These are phyloP conservation scores for Penicillium capsulatum DNA, from an alignment of 2,329 filamentous ascomycete genomes.

Conservation along the genomic window DNA sequence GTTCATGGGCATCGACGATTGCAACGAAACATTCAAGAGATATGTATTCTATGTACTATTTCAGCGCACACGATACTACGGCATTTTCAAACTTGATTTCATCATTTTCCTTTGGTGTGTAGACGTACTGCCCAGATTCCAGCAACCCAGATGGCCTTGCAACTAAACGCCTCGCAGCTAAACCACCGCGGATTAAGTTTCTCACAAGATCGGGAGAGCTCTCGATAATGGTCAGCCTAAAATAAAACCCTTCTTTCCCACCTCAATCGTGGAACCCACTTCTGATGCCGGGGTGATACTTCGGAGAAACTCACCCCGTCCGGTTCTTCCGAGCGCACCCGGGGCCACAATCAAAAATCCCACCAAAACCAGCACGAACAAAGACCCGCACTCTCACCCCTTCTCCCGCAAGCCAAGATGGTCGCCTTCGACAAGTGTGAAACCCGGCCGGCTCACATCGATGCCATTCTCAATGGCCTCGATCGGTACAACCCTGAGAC, in stretches of 20 bases:
- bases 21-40: constrained; percentile 18
- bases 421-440: constrained; percentile 76
- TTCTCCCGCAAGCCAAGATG: constrained; percentile 19
- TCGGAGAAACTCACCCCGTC: constrained; percentile 13
- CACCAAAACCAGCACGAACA: constrained; percentile 25
- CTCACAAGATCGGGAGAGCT: too few relatives aligned
- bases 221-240: too few relatives aligned
- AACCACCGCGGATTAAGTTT: too few relatives aligned
- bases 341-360: constrained; percentile 30
- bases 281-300: constrained; percentile 1
- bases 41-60: constrained; percentile 27
- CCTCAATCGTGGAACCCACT: neutral
- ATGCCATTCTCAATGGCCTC: constrained; percentile 89
- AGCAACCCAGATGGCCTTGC: too few relatives aligned
- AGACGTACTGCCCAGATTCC: too few relatives aligned
- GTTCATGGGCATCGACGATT: constrained; percentile 13
- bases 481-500: constrained; percentile 99
- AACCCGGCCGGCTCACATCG: constrained; percentile 87
- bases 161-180: too few relatives aligned
- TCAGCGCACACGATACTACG: constrained; percentile 13
- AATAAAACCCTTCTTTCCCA: neutral
- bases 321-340: constrained; percentile 16
- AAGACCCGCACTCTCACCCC: constrained; percentile 23
- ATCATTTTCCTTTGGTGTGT: too few relatives aligned
- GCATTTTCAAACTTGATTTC: neutral